These are phyloP conservation scores for Backusella mclennaniae DNA, from an alignment of 192 early-diverging fungal species.

Conservation along the genomic window DNA sequence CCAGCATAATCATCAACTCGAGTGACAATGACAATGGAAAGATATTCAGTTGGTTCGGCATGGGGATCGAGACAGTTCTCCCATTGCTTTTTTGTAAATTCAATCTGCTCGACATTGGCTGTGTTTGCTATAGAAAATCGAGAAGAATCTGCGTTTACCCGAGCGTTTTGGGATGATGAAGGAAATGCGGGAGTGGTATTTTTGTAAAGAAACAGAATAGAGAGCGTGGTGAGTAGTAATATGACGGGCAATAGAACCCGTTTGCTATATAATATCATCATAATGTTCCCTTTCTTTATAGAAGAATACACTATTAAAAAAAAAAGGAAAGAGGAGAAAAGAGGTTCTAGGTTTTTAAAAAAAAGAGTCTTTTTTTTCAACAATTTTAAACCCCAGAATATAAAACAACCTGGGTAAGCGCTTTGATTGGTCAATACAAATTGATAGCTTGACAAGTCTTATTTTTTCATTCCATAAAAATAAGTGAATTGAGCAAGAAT, in stretches of 20 bases:
- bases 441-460: not conserved
- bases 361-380: not conserved
- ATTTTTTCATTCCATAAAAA: not conserved
- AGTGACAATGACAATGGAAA: conserved; percentile 38
- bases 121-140: conserved; percentile 9
- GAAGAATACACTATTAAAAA: not conserved
- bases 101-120: conserved; percentile 7
- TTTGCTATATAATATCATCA: conserved; percentile 5
- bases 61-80: conserved; percentile 17
- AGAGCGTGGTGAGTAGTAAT: not conserved
- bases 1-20: conserved; percentile 38
- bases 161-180: not conserved
- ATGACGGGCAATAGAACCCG: not conserved
- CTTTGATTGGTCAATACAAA: not conserved
- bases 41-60: conserved; percentile 20
- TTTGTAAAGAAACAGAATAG: conserved; percentile 2
- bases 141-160: not conserved
- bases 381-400: not conserved
- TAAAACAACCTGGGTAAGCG: not conserved
- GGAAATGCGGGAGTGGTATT: not conserved
- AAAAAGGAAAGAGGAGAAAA: not conserved
- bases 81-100: conserved; percentile 26
- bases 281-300: not conserved
- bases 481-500: not conserved
- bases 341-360: not conserved